Evolutionary conservation across 2,329 filamentous ascomycete species (phyloP), one percentile per base, ranked within the genome.

Genomic region (Cladophialophora immunda): DNA sequence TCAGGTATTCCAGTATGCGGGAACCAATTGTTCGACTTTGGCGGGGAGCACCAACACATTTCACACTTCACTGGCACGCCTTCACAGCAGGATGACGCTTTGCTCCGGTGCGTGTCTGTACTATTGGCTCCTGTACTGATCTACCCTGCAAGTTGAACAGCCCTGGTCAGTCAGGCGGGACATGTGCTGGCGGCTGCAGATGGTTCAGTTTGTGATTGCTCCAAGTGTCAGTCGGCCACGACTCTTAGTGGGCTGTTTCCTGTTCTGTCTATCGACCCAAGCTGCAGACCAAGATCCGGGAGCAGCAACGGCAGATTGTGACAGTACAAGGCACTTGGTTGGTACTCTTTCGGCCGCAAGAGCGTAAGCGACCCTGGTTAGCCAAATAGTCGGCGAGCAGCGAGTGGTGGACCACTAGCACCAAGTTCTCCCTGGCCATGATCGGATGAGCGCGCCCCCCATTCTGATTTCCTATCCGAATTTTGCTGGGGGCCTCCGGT

Each of bases 91-190:
- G 29, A 55, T n/a, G 25, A 55, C 53, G 29, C 27, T 32, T 34
- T 50, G 13, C 19, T 50, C 19, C 45, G 22, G 22, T 25, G 38
- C 6, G 6, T 50, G 45, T 50, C 17, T 19, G n/a, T 61, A n/a
- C 13, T 30, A 61, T 36, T 61, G 58, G 58, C 54, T 61, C 41
- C 32, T 54, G 47, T 61, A 52, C 34, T 61, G 58, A 61, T 61
- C 58, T 30, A 61, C 58, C 58, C 47, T 61, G 58, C 58, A 61
- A 61, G 29, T 25, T 38, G 45, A 11, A 38, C 27, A 30, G 15
- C 57, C 34, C 17, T 15, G 38, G 38, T 50, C 38, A 50, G 32
- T 34, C 38, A 59, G 41, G 57, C 41, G 57, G 38, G 58, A 53
- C 47, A 53, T 61, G 58, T 34, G 58, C 30, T 61, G 58, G 58